These are phyloP conservation scores for Lyophyllum semitale DNA, from an alignment of 768 basidiomycete species.

Conservation along the genomic window DNA sequence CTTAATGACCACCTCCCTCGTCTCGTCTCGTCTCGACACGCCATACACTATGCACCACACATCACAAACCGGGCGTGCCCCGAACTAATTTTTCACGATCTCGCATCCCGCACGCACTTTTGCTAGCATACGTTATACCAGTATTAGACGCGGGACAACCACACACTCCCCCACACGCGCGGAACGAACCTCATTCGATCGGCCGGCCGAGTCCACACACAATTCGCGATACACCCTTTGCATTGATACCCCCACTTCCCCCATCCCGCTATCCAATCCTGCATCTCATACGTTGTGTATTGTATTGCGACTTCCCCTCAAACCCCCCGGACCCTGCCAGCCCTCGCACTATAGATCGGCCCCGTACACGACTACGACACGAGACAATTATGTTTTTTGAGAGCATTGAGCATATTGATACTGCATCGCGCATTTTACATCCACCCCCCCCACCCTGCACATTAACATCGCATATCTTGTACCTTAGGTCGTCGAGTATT, in stretches of 20 bases:
- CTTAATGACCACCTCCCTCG: slow-evolving; percentile 50
- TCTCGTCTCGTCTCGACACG: slow-evolving; percentile 36
- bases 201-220: neutral
- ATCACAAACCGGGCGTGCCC: slow-evolving; percentile 17
- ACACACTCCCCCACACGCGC: neutral
- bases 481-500: slow-evolving; percentile 29
- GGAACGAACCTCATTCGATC: neutral
- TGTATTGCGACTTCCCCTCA: slow-evolving; percentile 19
- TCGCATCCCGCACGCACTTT: slow-evolving; percentile 3
- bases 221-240: slow-evolving; percentile 5
- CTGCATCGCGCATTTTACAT: neutral
- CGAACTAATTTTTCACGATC: neutral
- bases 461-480: slow-evolving; percentile 59
- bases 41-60: slow-evolving; percentile 42
- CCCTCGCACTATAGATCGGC: slow-evolving; percentile 6
- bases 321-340: neutral
- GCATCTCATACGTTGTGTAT: neutral
- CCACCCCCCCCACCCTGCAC: neutral
- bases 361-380: slow-evolving; percentile 2
- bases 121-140: slow-evolving; percentile 15
- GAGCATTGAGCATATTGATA: slow-evolving; percentile 16
- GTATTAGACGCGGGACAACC: slow-evolving; percentile 15
- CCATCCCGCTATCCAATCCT: neutral
- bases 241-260: slow-evolving; percentile 2
- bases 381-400: slow-evolving; percentile 16